A percentile compares a stretch with the other conserved stretches of the same genome.
These are phyloP conservation scores for Cairneyella variabilis DNA, from an alignment of 495 filamentous ascomycete species.

Conservation along the genomic window DNA sequence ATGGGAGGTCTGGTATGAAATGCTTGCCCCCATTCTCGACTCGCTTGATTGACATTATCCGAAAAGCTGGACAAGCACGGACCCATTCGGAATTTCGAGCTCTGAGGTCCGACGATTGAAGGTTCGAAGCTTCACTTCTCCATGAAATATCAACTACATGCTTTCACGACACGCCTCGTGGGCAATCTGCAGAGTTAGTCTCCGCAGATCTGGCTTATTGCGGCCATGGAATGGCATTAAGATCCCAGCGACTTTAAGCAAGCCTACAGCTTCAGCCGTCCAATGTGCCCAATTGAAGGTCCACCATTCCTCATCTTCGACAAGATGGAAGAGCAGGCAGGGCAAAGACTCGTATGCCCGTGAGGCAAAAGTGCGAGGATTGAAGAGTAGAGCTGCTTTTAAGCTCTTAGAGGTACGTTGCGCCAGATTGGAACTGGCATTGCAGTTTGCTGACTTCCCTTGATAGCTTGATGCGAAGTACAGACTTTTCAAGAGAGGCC, in stretches of 20 bases:
- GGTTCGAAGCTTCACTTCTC: not conserved
- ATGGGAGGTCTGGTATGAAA: no score
- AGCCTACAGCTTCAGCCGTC: no score
- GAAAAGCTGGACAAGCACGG: slow-evolving; percentile 1
- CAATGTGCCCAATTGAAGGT: not conserved
- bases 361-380: slow-evolving; percentile 65
- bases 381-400: slow-evolving; percentile 89
- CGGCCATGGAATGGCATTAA: not conserved
- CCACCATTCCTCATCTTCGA: slow-evolving; percentile 56
- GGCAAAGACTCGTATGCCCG: slow-evolving; percentile 63
- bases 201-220: not conserved
- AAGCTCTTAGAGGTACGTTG: slow-evolving; percentile 73
- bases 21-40: no score
- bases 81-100: no score
- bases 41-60: no score
- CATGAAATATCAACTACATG: slow-evolving; percentile 14
- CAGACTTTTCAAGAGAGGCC: slow-evolving; percentile 67
- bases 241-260: not conserved
- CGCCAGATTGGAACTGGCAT: not conserved
- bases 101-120: no score
- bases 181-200: slow-evolving; percentile 1
- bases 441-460: slow-evolving; percentile 5
- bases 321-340: slow-evolving; percentile 79
- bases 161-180: slow-evolving; percentile 17
- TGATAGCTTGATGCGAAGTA: slow-evolving; percentile 74